phyloP scores from a whole-genome alignment of 2,329 filamentous ascomycete species.

The Tolypocladium sp. region DNA sequence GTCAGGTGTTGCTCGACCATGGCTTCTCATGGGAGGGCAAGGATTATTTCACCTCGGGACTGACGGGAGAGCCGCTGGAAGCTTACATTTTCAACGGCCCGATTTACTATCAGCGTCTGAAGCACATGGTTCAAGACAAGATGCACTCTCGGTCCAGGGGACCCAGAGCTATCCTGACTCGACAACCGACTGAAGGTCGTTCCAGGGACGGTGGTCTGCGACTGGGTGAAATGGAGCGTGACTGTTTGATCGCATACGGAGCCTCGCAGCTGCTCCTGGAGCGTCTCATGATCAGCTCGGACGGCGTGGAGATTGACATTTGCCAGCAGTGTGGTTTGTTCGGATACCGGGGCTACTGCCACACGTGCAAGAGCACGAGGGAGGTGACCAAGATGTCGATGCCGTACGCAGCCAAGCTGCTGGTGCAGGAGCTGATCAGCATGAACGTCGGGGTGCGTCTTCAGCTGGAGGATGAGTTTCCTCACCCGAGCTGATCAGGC shows the following conservation, averaged over 20 bases:
- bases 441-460: constrained; percentile 97
- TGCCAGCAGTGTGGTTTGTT: constrained; percentile 93
- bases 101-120: constrained; percentile 98
- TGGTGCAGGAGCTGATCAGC: constrained; percentile 91
- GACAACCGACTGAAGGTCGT: constrained; percentile 92
- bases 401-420: constrained; percentile 91
- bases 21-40: constrained; percentile 97
- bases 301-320: constrained; percentile 84
- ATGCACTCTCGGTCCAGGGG: constrained; percentile 95
- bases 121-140: constrained; percentile 99
- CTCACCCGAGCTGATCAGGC: constrained; percentile 39
- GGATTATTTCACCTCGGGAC: constrained; percentile 89
- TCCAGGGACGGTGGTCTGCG: constrained; percentile 86
- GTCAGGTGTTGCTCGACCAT: constrained; percentile 69
- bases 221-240: constrained; percentile 96
- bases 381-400: constrained; percentile 89
- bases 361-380: constrained; percentile 78
- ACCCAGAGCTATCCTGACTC: constrained; percentile 81
- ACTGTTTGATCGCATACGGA: constrained; percentile 95
- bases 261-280: constrained; percentile 88
- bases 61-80: constrained; percentile 87
- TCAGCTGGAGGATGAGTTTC: constrained; percentile 91
- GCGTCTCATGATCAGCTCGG: constrained; percentile 87
- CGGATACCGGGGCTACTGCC: constrained; percentile 91
- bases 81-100: constrained; percentile 98